Evolutionary conservation across 169 alveolate species (phyloP), one percentile per base, ranked within the genome.

Genomic region (Cytauxzoon felis): DNA sequence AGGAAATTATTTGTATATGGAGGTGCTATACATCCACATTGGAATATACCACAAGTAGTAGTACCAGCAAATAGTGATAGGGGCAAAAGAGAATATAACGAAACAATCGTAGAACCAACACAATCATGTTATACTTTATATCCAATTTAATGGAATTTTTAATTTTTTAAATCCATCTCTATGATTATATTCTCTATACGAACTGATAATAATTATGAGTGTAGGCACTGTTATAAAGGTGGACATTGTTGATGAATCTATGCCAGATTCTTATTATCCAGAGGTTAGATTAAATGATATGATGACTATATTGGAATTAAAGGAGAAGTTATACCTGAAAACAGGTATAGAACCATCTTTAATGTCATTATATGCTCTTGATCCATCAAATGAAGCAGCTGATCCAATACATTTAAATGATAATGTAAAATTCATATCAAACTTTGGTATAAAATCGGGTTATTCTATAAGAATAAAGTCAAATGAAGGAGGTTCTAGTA

Each of bases 11-110:
- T 70, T 52, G 93, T 90, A 19, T 90, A 90, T 52, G 92, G 93
- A 4, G 95, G 95, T 0, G 95, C 95, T 0, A 40, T 90, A 13
- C 95, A 90, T 38, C 95, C 95, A 0, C 95, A 90, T 66, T 90
- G 95, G 95, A 88, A 83, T 24, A 84, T 90, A 11, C 95, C 95
- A 0, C 95, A 90, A 60, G 95, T 90, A n/a, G 63, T 79, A 24
- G 87, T 86, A 23, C 89, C 91, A 0, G 87, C 70, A 50, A 62
- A 48, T 40, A 48, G 49, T 33, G 18, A 58, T 21, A 18, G 58
- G 1, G 53, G 11, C 45, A 38, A 38, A 11, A 38, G 45, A 38
- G n/a, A 11, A 13, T 38, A 13, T 13, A 38, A 38, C 11, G n/a
- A 11, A 38, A 38, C 11, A 38, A 11, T 38, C 11, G 45, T 38